A percentile compares a stretch with the other conserved stretches of the same genome.
phyloP scores from a whole-genome alignment of 768 basidiomycete genomes.

The Lactarius sanguifluus region DNA sequence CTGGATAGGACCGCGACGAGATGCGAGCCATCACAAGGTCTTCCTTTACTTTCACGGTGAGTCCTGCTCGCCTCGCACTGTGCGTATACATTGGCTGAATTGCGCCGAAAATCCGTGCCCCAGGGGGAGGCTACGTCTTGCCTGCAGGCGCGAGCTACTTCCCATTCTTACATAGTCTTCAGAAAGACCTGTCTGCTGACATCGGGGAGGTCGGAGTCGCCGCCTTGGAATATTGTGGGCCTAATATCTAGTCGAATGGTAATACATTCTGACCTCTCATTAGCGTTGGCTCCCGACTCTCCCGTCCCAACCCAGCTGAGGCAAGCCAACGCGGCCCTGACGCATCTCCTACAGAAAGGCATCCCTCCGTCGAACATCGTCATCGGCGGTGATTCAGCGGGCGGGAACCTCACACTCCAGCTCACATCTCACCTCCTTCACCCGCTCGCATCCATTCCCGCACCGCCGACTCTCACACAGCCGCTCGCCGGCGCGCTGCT shows the following conservation, averaged over 20 bases:
- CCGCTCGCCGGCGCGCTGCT: conserved; percentile 11
- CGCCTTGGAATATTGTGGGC: conserved; percentile 18
- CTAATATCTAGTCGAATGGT: background rate
- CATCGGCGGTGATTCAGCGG: conserved; percentile 31
- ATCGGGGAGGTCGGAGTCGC: conserved; percentile 10
- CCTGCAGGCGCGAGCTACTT: background rate
- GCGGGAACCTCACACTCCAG: conserved; percentile 30
- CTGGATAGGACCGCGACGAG: conserved; percentile 19
- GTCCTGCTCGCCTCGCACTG: background rate
- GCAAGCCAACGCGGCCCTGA: conserved; percentile 25
- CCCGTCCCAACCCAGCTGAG: conserved; percentile 31
- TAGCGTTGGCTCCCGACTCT: conserved; percentile 6
- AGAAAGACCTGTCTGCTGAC: background rate
- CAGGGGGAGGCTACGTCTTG: conserved; percentile 11
- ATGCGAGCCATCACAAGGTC: conserved; percentile 7
- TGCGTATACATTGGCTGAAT: background rate
- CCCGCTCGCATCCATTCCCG: conserved; percentile 23
- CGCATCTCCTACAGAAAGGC: conserved; percentile 27
- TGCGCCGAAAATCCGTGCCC: background rate
- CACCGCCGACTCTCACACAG: conserved; percentile 2
- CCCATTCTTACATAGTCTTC: background rate
- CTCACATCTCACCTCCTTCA: conserved; percentile 28
- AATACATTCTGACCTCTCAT: background rate
- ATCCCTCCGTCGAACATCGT: conserved; percentile 27
- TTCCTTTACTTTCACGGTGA: conserved; percentile 15